Percentiles rank a stretch among this genome's conserved stretches.
Evolutionary conservation across 2,329 filamentous ascomycete genomes (phyloP).

Genomic region (Apiospora hydei): DNA sequence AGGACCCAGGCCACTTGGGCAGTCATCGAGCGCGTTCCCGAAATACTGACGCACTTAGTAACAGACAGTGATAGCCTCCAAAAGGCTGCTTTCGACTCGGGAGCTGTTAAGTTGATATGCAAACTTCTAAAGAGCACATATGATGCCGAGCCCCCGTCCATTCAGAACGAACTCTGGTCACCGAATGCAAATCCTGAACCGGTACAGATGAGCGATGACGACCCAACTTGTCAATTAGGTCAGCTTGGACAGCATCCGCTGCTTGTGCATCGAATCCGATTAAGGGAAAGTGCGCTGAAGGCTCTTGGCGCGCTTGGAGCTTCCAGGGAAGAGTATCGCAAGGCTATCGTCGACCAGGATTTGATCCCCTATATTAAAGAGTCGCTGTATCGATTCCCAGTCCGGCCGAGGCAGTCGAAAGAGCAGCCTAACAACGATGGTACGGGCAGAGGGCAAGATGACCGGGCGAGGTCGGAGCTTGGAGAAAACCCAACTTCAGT

Average conservation of each 20-base stretch:
- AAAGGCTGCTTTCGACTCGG: slow-evolving; percentile 77
- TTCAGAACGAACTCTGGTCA: slow-evolving; percentile 47
- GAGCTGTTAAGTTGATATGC: slow-evolving; percentile 54
- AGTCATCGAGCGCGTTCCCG: slow-evolving; percentile 75
- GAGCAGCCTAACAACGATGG: slow-evolving; percentile 48
- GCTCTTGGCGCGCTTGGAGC: slow-evolving; percentile 84
- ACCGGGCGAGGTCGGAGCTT: slow-evolving; percentile 55
- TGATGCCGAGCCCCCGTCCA: slow-evolving; percentile 47
- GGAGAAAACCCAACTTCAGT: slow-evolving; percentile 79
- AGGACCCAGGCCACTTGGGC: slow-evolving; percentile 33
- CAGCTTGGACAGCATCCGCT: slow-evolving; percentile 65
- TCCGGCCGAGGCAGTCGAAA: slow-evolving; percentile 54
- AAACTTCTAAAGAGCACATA: slow-evolving; percentile 61
- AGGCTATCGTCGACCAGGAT: slow-evolving; percentile 82
- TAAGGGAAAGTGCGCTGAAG: slow-evolving; percentile 78
- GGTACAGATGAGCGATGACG: slow-evolving; percentile 37
- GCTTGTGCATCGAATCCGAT: slow-evolving; percentile 73
- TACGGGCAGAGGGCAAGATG: slow-evolving; percentile 39
- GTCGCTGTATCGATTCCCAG: slow-evolving; percentile 69
- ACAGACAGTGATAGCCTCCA: slow-evolving; percentile 82
- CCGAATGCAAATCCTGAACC: slow-evolving; percentile 38
- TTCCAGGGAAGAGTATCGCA: slow-evolving; percentile 84
- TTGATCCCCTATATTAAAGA: slow-evolving; percentile 83
- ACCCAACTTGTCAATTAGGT: slow-evolving; percentile 57
- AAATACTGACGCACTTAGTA: slow-evolving; percentile 79